Evolutionary conservation across 2,329 filamentous ascomycete genomes (phyloP).

Genomic region (Diaporthe capsici): DNA sequence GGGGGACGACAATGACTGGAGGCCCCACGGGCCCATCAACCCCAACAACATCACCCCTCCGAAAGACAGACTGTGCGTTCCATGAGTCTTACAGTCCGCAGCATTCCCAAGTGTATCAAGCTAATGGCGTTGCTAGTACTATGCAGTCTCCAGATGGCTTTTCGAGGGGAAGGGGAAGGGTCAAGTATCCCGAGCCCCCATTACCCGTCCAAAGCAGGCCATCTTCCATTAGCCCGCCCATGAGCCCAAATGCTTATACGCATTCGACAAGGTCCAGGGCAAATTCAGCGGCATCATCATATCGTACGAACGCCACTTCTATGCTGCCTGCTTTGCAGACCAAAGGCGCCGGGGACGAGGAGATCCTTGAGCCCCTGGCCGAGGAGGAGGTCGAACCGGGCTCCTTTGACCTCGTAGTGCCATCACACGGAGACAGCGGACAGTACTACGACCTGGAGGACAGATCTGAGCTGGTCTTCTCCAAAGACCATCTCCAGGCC

Average conservation of each 20-base stretch:
- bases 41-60: constrained; percentile 1
- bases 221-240: constrained; percentile 21
- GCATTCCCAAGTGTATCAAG: not conserved
- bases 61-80: constrained; percentile 15
- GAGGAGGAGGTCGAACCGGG: constrained; percentile 63
- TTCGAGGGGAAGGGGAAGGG: not conserved
- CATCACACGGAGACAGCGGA: constrained; percentile 49
- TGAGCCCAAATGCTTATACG: constrained; percentile 10
- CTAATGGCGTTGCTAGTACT: not conserved
- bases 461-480: constrained; percentile 77
- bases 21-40: constrained; percentile 7
- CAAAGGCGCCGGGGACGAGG: constrained; percentile 58
- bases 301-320: constrained; percentile 39
- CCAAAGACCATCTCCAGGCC: constrained; percentile 72
- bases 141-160: constrained; percentile 7
- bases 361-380: constrained; percentile 54
- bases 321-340: constrained; percentile 54
- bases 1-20: not conserved
- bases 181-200: not conserved
- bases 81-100: not conserved
- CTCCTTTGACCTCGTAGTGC: constrained; percentile 61
- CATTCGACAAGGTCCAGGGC: constrained; percentile 31
- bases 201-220: constrained; percentile 5
- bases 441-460: constrained; percentile 69
- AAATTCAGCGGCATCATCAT: constrained; percentile 41